Evolutionary conservation across 2,329 filamentous ascomycete genomes (phyloP).

Genomic region (Clarireedia homoeocarpa): DNA sequence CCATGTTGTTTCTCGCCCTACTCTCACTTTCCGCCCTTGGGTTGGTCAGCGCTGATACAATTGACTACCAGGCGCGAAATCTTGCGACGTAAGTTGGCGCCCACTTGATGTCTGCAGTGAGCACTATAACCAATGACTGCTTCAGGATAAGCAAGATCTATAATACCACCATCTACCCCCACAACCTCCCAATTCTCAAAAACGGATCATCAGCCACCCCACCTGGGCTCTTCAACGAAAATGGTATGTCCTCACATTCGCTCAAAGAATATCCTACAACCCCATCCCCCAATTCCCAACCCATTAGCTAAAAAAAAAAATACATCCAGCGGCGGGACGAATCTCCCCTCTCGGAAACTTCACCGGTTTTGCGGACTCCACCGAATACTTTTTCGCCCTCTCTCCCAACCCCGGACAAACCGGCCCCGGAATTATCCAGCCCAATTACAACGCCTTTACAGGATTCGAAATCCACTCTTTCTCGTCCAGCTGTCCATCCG

Average conservation of each 20-base stretch:
- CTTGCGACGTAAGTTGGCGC: not conserved
- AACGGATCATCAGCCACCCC: not conserved
- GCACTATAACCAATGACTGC: no score
- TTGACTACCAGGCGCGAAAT: not conserved
- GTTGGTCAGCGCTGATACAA: not conserved
- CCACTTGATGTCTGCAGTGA: not conserved
- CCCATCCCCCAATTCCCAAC: not conserved
- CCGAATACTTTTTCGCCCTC: conserved; percentile 39
- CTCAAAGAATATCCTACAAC: no score
- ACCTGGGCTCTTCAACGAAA: not conserved
- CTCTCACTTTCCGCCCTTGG: no score
- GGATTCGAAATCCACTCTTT: conserved; percentile 30
- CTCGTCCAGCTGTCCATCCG: conserved; percentile 29
- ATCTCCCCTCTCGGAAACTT: conserved; percentile 28
- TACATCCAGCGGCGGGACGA: not conserved
- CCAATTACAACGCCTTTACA: conserved; percentile 27
- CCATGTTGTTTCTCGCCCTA: no score
- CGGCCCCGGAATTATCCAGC: not conserved
- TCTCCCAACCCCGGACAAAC: conserved; percentile 29
- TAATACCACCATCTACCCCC: not conserved
- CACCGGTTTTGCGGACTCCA: conserved; percentile 34
- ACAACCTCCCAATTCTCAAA: not conserved
- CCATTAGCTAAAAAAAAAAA: not conserved
- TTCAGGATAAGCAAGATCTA: conserved; percentile 11
- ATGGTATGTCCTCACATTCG: not conserved